phyloP scores from a whole-genome alignment of 345 rosid genomes.

The Eucalyptus sideroxylon region DNA sequence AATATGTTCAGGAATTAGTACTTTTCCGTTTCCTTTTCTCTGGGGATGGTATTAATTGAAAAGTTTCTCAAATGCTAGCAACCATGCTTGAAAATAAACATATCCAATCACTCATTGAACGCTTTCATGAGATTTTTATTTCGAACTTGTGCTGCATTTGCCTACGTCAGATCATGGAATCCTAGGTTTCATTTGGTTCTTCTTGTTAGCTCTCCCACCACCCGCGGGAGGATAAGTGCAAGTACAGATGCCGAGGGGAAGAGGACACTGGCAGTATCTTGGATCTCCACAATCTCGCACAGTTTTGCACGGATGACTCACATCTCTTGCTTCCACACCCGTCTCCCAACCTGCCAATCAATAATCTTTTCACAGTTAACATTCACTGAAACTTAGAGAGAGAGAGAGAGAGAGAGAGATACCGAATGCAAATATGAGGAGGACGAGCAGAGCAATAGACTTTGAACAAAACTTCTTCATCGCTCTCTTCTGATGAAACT shows the following conservation, averaged over 20 bases:
- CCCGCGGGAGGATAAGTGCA: not conserved
- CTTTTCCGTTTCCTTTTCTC: no score
- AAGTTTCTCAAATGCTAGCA: not conserved
- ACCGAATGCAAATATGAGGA: not conserved
- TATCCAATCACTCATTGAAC: not conserved
- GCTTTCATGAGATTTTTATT: not conserved
- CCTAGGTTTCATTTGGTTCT: not conserved
- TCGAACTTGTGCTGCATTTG: not conserved
- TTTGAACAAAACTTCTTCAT: not conserved
- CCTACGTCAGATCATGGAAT: not conserved
- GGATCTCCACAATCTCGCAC: not conserved
- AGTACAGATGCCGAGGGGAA: not conserved
- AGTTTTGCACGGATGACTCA: not conserved
- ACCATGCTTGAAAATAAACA: not conserved
- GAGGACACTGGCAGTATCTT: not conserved
- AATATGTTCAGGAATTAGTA: rapidly evolving
- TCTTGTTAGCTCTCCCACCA: not conserved
- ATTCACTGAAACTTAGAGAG: not conserved
- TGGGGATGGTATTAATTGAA: not conserved
- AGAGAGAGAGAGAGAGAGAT: not conserved
- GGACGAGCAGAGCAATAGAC: not conserved
- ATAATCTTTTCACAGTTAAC: not conserved
- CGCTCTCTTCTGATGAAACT: not conserved
- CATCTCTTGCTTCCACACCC: not conserved
- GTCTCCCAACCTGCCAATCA: not conserved